These are phyloP conservation scores for Physcomitrium patens DNA, from an alignment of 225 moss, liverwort and hornwort species.

Conservation along the genomic window DNA sequence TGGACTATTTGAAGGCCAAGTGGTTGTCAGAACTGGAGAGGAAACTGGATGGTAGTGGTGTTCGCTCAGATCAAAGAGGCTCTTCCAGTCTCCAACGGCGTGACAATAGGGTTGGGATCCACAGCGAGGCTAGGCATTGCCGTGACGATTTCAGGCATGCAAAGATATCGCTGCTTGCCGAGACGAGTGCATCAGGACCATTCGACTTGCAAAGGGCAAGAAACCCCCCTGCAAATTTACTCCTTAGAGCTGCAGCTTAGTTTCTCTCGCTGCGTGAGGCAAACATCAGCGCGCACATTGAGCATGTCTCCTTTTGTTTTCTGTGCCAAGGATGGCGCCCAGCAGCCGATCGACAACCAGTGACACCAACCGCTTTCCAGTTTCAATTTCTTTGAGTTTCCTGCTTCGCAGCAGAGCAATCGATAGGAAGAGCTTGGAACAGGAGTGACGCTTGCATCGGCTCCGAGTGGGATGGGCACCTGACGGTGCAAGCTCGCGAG, in stretches of 20 bases:
- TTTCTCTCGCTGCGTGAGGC: background rate
- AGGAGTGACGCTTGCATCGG: background rate
- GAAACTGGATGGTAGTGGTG: conserved; percentile 22
- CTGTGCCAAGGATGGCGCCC: background rate
- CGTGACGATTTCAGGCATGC: conserved; percentile 48
- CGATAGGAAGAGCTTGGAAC: background rate
- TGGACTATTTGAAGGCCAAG: conserved; percentile 80
- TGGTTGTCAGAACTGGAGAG: conserved; percentile 65
- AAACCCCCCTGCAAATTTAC: conserved; percentile 17
- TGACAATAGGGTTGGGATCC: conserved; percentile 6
- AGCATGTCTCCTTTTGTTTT: background rate
- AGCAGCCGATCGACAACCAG: background rate
- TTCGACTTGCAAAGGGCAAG: conserved; percentile 9
- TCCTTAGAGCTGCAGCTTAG: conserved; percentile 11
- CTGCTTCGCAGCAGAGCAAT: background rate
- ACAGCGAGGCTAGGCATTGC: conserved; percentile 34
- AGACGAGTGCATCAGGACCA: conserved; percentile 41
- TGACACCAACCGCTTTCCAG: too few relatives aligned
- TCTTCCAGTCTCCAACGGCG: conserved; percentile 51
- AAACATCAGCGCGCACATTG: background rate
- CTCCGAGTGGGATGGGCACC: conserved; percentile 17
- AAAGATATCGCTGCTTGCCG: conserved; percentile 47
- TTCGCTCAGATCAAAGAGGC: background rate
- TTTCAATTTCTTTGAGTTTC: background rate
- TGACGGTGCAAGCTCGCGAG: background rate